Percentiles rank a stretch among this genome's conserved stretches.
Conservation (phyloP, 2,329 filamentous ascomycete genomes). For the Fusarium chaquense region DNA sequence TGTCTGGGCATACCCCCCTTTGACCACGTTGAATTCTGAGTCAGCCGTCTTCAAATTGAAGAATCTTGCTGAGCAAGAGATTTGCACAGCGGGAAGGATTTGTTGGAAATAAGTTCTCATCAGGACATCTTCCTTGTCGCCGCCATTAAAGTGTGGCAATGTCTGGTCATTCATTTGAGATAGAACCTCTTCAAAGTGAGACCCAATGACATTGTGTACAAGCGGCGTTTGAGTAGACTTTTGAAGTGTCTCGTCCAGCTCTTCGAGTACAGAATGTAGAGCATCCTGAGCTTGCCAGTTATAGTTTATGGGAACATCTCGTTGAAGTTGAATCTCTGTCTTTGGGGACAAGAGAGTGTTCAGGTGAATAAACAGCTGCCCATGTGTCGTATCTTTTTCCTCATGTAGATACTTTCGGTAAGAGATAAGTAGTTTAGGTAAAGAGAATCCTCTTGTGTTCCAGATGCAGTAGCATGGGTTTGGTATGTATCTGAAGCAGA, state of each 20-base stretch:
- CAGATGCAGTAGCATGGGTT: conserved; percentile 26
- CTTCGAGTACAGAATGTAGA: conserved; percentile 7
- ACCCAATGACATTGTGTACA: neutral
- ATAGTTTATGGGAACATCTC: neutral
- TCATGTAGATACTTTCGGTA: conserved; percentile 3
- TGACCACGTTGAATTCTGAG: conserved; percentile 10
- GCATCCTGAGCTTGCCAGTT: conserved; percentile 15
- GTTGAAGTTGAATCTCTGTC: neutral
- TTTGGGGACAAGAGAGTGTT: neutral
- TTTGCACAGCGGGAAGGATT: neutral
- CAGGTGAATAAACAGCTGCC: neutral
- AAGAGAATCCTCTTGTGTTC: conserved; percentile 1
- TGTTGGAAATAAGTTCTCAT: conserved; percentile 21
- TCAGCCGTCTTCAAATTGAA: conserved; percentile 13
- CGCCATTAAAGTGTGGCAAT: neutral
- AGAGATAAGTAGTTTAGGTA: neutral
- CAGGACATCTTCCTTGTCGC: conserved; percentile 7
- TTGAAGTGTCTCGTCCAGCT: neutral
- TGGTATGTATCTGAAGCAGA: conserved; percentile 28
- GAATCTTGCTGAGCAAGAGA: neutral
- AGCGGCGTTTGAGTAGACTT: fast-evolving
- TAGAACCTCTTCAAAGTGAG: conserved; percentile 20
- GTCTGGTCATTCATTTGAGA: conserved; percentile 5
- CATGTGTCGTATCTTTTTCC: neutral
- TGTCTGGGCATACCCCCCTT: neutral